Evolutionary conservation across 495 filamentous ascomycete genomes (phyloP), one percentile per base, ranked within the genome.

Genomic region (Cryomyces minteri): DNA sequence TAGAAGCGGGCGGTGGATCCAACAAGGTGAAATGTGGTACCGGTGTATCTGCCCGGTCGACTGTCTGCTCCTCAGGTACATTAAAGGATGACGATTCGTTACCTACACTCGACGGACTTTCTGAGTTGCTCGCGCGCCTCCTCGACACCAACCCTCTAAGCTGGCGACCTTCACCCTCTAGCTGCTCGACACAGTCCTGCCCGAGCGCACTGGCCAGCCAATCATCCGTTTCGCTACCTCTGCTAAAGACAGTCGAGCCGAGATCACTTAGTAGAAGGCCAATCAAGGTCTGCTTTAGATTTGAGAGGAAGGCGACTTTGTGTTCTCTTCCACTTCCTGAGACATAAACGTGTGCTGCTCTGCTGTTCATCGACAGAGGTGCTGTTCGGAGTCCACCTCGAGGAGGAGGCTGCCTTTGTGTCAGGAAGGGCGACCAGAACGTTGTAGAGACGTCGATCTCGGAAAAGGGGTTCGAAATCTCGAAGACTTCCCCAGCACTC

Each of bases 191-290:
- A 45, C 79, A 82, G 44, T 83, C 76, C 51, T 88, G 77, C 10
- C 81, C 78, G 4, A 93, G 58, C 14, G 71, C 73, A 49, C 79
- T 76, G 5, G 74, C 71, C 56, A 94, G 88, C 84, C 88, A 95
- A 28, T 69, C 74, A 53, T 96, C 90, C 11, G 88, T 98, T 64
- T 98, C 90, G 50, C 84, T 88, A 10, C 90, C 81, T 48, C 78
- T 75, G 32, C 79, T 74, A 63, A 88, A 94, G 10, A 94, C 79
- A 6, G 81, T 73, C 39, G 78, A 83, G 6, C 86, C 84, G 11
- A 98, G 68, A 61, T 98, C 90, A 48, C 88, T 95, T 32, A 96
- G 64, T 6, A 98, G 68, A 31, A 98, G 65, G 51, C 85, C 86
- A 10, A 80, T 85, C 44, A 95, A 62, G 0, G 76, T 81, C 55